Evolutionary conservation across 768 basidiomycete species (phyloP), one percentile per base, ranked within the genome.

Genomic region (Termitomyces sp.): DNA sequence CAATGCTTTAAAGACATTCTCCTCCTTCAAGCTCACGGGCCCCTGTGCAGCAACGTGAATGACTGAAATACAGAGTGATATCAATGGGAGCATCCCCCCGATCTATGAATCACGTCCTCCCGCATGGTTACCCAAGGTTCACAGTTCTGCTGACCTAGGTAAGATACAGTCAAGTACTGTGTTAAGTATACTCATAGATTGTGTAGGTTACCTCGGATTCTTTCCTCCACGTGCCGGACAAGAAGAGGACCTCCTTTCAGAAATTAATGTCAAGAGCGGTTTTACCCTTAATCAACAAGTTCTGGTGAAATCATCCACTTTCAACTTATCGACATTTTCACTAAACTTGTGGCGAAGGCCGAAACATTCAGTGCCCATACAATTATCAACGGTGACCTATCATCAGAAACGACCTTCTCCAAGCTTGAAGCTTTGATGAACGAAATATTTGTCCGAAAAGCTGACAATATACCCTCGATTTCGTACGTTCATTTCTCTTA

Each of bases 381-480:
- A 23, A 75, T 78, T 57, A 77, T 84, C 25, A 79, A 78, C 54
- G 78, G 76, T 47, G 77, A 73, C 25, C 67, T 88, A 35, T 77
- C 80, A 43, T 77, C 82, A 42, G 74, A 76, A 29, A 77, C 77
- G 60, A 78, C 82, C 4, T 70, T 91, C 4, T 65, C 69, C 3
- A 84, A 84, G 48, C 73, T 93, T 37, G 89, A 92, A 63, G 81
- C 83, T 50, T 74, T 94, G 29, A 89, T 92, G 84, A 81, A 84
- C 52, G 87, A 89, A 61, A 83, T 93, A 49, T 88, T 92, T 57
- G 67, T 75, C 47, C 82, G 87, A 35, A 80, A 84, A 47, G 75
- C 79, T 9, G 85, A 88, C 52, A 76, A 70, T 53, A 68, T 81
- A 11, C 78, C 86, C 19, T 54, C 76, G 4, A 73, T 93, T 44